Evolutionary conservation across 345 rosid genomes (phyloP), one percentile per base, ranked within the genome.

Genomic region (Combretum micranthum): DNA sequence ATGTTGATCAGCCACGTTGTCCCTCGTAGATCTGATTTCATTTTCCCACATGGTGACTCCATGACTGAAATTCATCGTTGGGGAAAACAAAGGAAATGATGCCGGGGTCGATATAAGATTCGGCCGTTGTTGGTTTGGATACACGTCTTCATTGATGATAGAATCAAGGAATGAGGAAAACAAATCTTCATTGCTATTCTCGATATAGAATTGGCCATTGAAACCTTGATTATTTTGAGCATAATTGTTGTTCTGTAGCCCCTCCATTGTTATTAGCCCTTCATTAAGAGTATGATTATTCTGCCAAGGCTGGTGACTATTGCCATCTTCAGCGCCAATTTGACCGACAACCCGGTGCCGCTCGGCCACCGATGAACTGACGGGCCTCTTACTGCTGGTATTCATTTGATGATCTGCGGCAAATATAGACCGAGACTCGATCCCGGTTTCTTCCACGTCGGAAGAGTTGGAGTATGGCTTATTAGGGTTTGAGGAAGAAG

Each of bases 81-180:
- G 16, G 10, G 57, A 32, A 54, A 39, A 15, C 57, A 18, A 17
- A 18, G 57, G 57, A 54, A 54, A 16, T 21, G 48, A 58, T 10
- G 62, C 39, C 9, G 39, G 39, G 1, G 39, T 32, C 9, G 39
- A 32, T 32, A 23, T 4, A 23, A 53, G 12, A 42, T 23, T 22
- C 17, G 26, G 60, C 37, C 19, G 75, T 26, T 52, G 70, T 12
- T 58, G 53, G n/a, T 25, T 46, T 32, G 25, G 39, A 21, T n/a
- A 44, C 43, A 42, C 52, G 18, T 58, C 62, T 14, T 83, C 96
- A 23, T 85, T 74, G 60, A 85, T 71, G 37, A 88, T 62, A 12
- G 86, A 85, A 65, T 83, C 83, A 14, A 88, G 79, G 72, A 83
- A 79, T 1, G 82, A 77, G 5, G 96, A 75, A 75, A 88, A 72